Conservation (phyloP, 2,329 filamentous ascomycete species). For the Pseudonectria foliicola region DNA sequence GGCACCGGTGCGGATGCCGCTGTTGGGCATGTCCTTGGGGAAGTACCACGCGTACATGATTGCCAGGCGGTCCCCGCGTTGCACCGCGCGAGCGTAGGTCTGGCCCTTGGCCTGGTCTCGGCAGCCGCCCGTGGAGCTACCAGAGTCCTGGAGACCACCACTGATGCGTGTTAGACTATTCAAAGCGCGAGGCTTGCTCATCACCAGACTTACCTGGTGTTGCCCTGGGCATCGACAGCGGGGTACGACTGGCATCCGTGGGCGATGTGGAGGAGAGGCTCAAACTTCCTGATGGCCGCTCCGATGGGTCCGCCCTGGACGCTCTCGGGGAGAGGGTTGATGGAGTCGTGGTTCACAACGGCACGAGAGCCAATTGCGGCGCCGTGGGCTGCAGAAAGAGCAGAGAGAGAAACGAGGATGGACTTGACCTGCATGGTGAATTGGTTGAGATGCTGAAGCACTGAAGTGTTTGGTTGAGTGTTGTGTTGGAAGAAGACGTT, state of each 20-base stretch:
- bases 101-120: slow-evolving; percentile 26
- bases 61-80: slow-evolving; percentile 23
- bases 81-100: slow-evolving; percentile 28
- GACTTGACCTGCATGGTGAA: slow-evolving; percentile 3
- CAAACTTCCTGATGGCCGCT: slow-evolving; percentile 22
- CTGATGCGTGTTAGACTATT: slow-evolving; percentile 12
- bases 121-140: slow-evolving; percentile 24
- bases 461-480: too few relatives aligned
- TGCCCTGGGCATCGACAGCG: slow-evolving; percentile 48
- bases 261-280: slow-evolving; percentile 33
- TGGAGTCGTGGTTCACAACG: slow-evolving; percentile 19
- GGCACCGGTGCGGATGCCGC: slow-evolving; percentile 21
- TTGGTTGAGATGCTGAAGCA: too few relatives aligned
- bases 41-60: slow-evolving; percentile 41
- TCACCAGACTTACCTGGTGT: slow-evolving; percentile 49
- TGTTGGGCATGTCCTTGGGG: slow-evolving; percentile 37
- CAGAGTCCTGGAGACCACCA: slow-evolving; percentile 27
- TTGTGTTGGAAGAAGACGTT: too few relatives aligned
- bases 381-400: neutral
- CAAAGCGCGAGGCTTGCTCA: neutral
- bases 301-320: slow-evolving; percentile 19
- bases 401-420: slow-evolving; percentile 1
- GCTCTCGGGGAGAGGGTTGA: slow-evolving; percentile 19
- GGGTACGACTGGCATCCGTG: slow-evolving; percentile 58
- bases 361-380: slow-evolving; percentile 6